These are phyloP conservation scores for Pisolithus orientalis DNA, from an alignment of 768 basidiomycete genomes.

Conservation along the genomic window DNA sequence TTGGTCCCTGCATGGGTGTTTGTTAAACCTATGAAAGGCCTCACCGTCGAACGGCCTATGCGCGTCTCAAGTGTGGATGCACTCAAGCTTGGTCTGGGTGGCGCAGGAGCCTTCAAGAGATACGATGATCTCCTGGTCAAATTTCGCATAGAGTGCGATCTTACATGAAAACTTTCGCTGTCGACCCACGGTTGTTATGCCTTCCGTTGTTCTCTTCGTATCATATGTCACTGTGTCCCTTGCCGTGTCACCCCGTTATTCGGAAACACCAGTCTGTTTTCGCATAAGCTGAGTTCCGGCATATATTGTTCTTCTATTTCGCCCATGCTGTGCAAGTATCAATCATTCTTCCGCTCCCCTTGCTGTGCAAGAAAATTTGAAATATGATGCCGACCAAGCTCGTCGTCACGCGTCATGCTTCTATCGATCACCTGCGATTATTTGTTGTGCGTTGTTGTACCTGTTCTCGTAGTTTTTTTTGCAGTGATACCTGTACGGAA, in stretches of 20 bases:
- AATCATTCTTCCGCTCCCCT: background rate
- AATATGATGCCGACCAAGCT: background rate
- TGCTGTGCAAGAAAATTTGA: background rate
- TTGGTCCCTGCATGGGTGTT: constrained; percentile 77
- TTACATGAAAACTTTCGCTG: background rate
- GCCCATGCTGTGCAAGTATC: background rate
- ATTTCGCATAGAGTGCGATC: constrained; percentile 33
- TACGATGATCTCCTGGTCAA: constrained; percentile 65
- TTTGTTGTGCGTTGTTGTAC: background rate
- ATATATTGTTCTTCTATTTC: no score
- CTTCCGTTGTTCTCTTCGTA: background rate
- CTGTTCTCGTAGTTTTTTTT: no score
- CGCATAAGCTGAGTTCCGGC: no score
- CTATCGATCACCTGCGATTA: background rate
- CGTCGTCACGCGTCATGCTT: background rate
- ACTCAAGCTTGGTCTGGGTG: constrained; percentile 41
- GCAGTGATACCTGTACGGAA: no score
- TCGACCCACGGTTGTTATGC: background rate
- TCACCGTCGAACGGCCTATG: constrained; percentile 56
- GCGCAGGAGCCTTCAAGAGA: constrained; percentile 30
- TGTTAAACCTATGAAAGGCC: constrained; percentile 53
- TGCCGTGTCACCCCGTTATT: background rate
- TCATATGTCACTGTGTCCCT: background rate
- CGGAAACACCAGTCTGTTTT: background rate
- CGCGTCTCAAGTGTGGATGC: constrained; percentile 47